Percentiles rank a stretch among this genome's conserved stretches.
phyloP scores from a whole-genome alignment of 2,329 filamentous ascomycete species.

The Fusarium citri region DNA sequence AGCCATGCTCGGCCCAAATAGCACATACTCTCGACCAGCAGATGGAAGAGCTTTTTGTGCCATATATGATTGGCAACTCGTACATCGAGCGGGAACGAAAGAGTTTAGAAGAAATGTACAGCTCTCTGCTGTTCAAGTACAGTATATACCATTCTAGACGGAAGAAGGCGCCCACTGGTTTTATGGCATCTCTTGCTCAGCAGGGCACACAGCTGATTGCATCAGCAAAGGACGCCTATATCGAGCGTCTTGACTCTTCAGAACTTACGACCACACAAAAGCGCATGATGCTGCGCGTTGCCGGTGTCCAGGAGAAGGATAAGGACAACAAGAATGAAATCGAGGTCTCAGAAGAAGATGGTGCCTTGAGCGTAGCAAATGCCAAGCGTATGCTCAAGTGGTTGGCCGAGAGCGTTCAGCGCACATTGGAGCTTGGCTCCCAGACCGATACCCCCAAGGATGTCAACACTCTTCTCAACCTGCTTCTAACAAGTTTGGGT shows the following conservation, averaged over 20 bases:
- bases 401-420: constrained; percentile 93
- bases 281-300: constrained; percentile 88
- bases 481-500: constrained; percentile 88
- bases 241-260: constrained; percentile 87
- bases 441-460: constrained; percentile 93
- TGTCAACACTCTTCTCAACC: constrained; percentile 83
- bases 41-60: constrained; percentile 81
- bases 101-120: constrained; percentile 84
- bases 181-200: constrained; percentile 91
- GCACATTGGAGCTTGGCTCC: constrained; percentile 89
- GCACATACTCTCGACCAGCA: constrained; percentile 79
- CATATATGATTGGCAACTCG: constrained; percentile 75
- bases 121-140: constrained; percentile 94
- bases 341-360: constrained; percentile 91
- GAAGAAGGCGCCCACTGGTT: constrained; percentile 89
- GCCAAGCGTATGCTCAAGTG: constrained; percentile 99
- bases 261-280: constrained; percentile 91
- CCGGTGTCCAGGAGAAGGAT: constrained; percentile 81
- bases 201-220: constrained; percentile 89
- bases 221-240: constrained; percentile 89
- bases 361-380: constrained; percentile 81
- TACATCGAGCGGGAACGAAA: constrained; percentile 77
- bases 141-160: constrained; percentile 91
- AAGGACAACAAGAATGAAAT: constrained; percentile 84
- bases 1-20: constrained; percentile 88